Base-by-base conservation (phyloP, 306 rosid species). In the Fagus sylvatica region DNA sequence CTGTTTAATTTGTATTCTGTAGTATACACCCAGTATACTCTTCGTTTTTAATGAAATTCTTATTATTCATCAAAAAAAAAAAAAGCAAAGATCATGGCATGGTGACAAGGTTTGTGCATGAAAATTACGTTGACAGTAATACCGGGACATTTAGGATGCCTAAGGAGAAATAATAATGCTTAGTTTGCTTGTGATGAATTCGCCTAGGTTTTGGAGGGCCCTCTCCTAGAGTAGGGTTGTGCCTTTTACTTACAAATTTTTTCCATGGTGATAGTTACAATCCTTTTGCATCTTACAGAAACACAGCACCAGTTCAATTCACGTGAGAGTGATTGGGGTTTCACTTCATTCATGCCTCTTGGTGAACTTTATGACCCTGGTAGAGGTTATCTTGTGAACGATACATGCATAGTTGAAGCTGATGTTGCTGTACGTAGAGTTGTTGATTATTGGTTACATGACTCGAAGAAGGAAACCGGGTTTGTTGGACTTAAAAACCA, bases 391-490 rank as follows among this genome's bases (percentile, higher is more conserved):
- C 80, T 76, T 34, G 77, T 76, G 62, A 81, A 71, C 10, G 84
- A 81, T 54, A 75, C 81, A 30, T 81, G 84, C 73, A 76, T 81
- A 61, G 74, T 81, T 81, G 84, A 76, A 81, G 84, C 84, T 41
- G 84, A 81, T 76, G 81, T 81, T 62, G 84, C 84, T 4, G 84
- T 76, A 39, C 84, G 94, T 69, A 94, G 88, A 82, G 91, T 84
- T 72, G 74, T 81, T 83, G 97, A 94, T 83, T 91, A 87, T 84
- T 90, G 96, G 96, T 83, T 97, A 39, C 84, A 90, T 74, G 97
- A 94, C 82, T 92, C 97, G 5, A 94, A 92, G 81, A 94, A 92
- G 84, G 97, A 94, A 88, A 92, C 98, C 33, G 97, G 98, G 78
- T 94, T 46, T 81, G 98, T 94, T 42, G 98, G 98, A 71, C 87